Conservation (phyloP, 2,329 filamentous ascomycete genomes). For the Proliferodiscus dingleyae region DNA sequence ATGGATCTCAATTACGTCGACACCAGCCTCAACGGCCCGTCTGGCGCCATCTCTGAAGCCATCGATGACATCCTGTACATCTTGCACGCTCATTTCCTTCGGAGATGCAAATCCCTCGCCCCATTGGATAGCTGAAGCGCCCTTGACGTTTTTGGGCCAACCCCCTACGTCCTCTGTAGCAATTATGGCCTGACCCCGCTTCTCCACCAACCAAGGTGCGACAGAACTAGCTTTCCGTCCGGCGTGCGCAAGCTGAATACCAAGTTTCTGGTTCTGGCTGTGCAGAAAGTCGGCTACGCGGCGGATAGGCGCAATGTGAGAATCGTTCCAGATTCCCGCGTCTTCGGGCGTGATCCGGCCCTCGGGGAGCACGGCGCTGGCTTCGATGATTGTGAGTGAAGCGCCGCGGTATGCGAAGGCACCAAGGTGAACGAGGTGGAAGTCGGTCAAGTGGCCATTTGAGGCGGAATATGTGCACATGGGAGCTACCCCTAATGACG, state of each 20-base stretch:
- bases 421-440: constrained; percentile 30
- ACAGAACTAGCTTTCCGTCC: constrained; percentile 41
- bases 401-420: constrained; percentile 32
- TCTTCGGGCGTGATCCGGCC: constrained; percentile 31
- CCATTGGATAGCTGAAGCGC: constrained; percentile 54
- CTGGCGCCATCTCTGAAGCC: constrained; percentile 35
- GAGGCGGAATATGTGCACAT: constrained; percentile 40
- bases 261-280: constrained; percentile 56
- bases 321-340: constrained; percentile 33
- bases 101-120: constrained; percentile 50
- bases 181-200: constrained; percentile 24
- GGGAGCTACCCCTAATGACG: constrained; percentile 36
- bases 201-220: constrained; percentile 32
- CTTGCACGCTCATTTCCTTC: constrained; percentile 49
- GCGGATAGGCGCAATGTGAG: constrained; percentile 33
- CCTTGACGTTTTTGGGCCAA: constrained; percentile 39
- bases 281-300: constrained; percentile 40
- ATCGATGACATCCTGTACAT: constrained; percentile 33
- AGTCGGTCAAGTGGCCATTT: constrained; percentile 30
- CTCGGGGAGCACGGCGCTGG: constrained; percentile 30
- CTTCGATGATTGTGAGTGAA: constrained; percentile 33
- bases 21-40: constrained; percentile 42
- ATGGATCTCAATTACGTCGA: constrained; percentile 61
- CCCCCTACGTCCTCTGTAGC: constrained; percentile 33
- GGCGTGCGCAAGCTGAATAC: constrained; percentile 65